Percentiles rank a stretch among this genome's conserved stretches.
These are phyloP conservation scores for Colletotrichum falcatum DNA, from an alignment of 2,329 filamentous ascomycete species.

Conservation along the genomic window DNA sequence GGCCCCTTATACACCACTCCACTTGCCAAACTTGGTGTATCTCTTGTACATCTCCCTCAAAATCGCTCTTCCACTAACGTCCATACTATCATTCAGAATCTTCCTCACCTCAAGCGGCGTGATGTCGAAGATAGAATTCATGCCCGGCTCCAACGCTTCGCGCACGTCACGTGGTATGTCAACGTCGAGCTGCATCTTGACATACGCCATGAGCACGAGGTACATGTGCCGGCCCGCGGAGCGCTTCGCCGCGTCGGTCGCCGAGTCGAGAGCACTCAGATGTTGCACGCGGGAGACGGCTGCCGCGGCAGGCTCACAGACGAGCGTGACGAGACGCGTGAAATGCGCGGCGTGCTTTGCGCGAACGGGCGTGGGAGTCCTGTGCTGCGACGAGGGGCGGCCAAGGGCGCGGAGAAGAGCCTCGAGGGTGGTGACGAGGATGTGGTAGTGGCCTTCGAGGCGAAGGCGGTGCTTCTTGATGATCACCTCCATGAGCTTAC, in stretches of 20 bases:
- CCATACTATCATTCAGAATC: conserved; percentile 70
- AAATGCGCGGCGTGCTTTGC: conserved; percentile 63
- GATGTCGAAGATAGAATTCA: conserved; percentile 70
- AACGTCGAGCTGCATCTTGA: conserved; percentile 70
- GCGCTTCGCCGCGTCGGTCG: conserved; percentile 70
- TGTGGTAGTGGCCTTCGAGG: conserved; percentile 71
- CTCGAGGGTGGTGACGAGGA: conserved; percentile 66
- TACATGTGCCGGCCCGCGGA: conserved; percentile 73
- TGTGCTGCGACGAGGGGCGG: conserved; percentile 47
- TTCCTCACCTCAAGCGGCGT: conserved; percentile 66
- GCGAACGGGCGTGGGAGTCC: conserved; percentile 43
- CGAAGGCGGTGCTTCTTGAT: conserved; percentile 71
- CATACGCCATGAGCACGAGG: conserved; percentile 68
- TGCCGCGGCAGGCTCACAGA: conserved; percentile 69
- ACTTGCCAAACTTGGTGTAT: conserved; percentile 73
- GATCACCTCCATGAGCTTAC: conserved; percentile 66
- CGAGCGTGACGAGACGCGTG: conserved; percentile 67
- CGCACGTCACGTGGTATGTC: conserved; percentile 63
- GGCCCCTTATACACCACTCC: conserved; percentile 64
- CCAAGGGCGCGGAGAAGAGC: conserved; percentile 67
- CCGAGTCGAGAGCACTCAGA: conserved; percentile 65
- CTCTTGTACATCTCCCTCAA: conserved; percentile 69
- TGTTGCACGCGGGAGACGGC: conserved; percentile 63
- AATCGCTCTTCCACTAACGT: conserved; percentile 69
- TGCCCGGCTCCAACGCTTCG: conserved; percentile 67